Base-by-base conservation (phyloP, 1,139 yeast species). In the Petasospora fabianii region DNA sequence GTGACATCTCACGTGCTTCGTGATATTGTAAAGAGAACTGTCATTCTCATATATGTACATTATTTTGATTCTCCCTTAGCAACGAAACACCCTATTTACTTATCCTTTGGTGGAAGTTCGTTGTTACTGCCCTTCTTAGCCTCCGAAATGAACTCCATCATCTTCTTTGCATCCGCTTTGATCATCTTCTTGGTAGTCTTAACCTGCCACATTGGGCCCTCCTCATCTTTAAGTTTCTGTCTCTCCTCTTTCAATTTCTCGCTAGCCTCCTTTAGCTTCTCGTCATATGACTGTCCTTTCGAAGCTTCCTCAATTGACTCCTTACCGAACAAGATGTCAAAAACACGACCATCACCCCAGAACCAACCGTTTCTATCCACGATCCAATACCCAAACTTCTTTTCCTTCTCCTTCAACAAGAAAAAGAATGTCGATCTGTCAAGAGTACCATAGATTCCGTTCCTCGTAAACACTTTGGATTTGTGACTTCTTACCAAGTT, bases 321-420 rank as follows among this genome's bases (percentile, higher is more conserved):
- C 53, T 84, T 81, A 24, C 95, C 94, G 54, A 86, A 83, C 21
- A 86, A 55, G 41, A 77, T 75, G 60, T 86, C 96, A 62, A 81
- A 83, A 2, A 86, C 84, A 43, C 95, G 69, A 7, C 95, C 96
- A 59, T 86, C 95, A 24, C 92, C 87, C 95, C 95, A 86, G 64
- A 84, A 86, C 69, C 79, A 84, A 14, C 95, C 95, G 54, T 79
- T 81, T 49, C 96, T 69, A 58, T 86, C 95, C 17, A 85, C 81
- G 15, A 84, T 68, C 88, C 92, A 85, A 34, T 83, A 86, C 0
- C 55, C 55, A 35, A 75, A 67, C 42, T 69, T 67, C 34, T 59
- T 62, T 15, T 74, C 72, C 5, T 22, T 20, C 54, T 84, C 92
- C 58, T 75, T 78, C 46, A 86, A 62, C 31, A 83, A 75, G 58